Conservation (phyloP, 495 filamentous ascomycete species). For the Xylaria nigripes region DNA sequence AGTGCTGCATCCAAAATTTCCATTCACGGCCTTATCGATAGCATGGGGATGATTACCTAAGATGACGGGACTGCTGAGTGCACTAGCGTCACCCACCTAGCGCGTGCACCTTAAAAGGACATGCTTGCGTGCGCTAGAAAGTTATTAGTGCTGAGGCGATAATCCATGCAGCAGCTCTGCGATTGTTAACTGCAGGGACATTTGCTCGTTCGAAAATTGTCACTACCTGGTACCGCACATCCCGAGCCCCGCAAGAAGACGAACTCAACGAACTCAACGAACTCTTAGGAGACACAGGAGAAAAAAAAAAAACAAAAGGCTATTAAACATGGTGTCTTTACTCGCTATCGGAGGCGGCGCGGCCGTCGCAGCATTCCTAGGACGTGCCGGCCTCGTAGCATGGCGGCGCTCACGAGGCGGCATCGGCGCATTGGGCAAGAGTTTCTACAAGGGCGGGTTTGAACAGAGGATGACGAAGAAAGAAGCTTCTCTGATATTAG, state of each 20-base stretch:
- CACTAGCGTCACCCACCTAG: too few species aligned
- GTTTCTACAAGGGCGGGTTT: slow-evolving; percentile 96
- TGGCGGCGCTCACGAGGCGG: slow-evolving; percentile 73
- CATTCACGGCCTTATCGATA: slow-evolving; percentile 7
- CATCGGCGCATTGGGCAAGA: slow-evolving; percentile 69
- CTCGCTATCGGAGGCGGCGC: slow-evolving; percentile 74
- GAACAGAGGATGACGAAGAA: slow-evolving; percentile 85
- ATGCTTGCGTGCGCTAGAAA: too few species aligned
- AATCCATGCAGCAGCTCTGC: too few species aligned
- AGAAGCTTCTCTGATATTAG: slow-evolving; percentile 86
- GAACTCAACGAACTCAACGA: too few species aligned
- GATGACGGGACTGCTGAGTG: too few species aligned
- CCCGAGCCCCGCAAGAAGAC: too few species aligned
- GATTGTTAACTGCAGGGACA: too few species aligned
- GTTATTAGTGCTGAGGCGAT: too few species aligned
- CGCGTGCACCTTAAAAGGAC: too few species aligned
- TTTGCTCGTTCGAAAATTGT: too few species aligned
- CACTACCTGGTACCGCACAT: too few species aligned
- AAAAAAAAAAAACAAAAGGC: too few species aligned
- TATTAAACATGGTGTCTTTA: slow-evolving; percentile 64
- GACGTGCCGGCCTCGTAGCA: slow-evolving; percentile 84
- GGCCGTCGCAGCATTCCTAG: slow-evolving; percentile 64
- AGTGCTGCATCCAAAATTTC: slow-evolving; percentile 12
- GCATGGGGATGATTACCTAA: neutral
- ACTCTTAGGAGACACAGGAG: neutral